Evolutionary conservation across 108 stramenopile genomes (phyloP).

Genomic region (Cyclotella atomus): DNA sequence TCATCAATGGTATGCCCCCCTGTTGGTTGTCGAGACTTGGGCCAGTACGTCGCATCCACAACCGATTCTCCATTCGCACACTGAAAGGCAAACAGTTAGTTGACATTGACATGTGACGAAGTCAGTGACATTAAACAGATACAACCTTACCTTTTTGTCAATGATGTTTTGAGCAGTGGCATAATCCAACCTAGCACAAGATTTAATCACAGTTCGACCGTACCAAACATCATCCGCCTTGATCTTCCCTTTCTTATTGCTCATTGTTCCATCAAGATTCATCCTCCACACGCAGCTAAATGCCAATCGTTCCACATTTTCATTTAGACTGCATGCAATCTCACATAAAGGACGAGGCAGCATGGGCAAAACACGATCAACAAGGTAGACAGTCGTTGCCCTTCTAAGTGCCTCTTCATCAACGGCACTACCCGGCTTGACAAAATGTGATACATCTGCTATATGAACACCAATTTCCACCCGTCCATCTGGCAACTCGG

Average conservation of each 20-base stretch:
- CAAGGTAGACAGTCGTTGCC: slow-evolving; percentile 96
- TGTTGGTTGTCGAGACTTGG: slow-evolving; percentile 79
- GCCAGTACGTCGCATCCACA: slow-evolving; percentile 80
- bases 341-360: slow-evolving; percentile 92
- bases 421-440: slow-evolving; percentile 71
- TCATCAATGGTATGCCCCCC: slow-evolving; percentile 80
- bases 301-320: slow-evolving; percentile 92
- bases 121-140: too few species aligned
- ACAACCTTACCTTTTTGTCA: slow-evolving; percentile 80
- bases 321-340: slow-evolving; percentile 94
- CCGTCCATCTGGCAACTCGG: slow-evolving; percentile 67
- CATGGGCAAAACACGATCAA: slow-evolving; percentile 93
- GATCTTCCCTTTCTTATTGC: slow-evolving; percentile 31
- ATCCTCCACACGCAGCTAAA: slow-evolving; percentile 96
- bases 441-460: slow-evolving; percentile 97
- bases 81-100: too few species aligned
- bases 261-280: slow-evolving; percentile 91
- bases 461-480: slow-evolving; percentile 97
- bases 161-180: slow-evolving; percentile 95
- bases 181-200: slow-evolving; percentile 95
- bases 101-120: too few species aligned
- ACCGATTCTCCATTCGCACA: too few species aligned
- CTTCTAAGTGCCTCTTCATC: slow-evolving; percentile 93
- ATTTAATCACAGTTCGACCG: slow-evolving; percentile 93
- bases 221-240: slow-evolving; percentile 91